phyloP scores from a whole-genome alignment of 345 rosid genomes.

The Bruguiera parviflora region DNA sequence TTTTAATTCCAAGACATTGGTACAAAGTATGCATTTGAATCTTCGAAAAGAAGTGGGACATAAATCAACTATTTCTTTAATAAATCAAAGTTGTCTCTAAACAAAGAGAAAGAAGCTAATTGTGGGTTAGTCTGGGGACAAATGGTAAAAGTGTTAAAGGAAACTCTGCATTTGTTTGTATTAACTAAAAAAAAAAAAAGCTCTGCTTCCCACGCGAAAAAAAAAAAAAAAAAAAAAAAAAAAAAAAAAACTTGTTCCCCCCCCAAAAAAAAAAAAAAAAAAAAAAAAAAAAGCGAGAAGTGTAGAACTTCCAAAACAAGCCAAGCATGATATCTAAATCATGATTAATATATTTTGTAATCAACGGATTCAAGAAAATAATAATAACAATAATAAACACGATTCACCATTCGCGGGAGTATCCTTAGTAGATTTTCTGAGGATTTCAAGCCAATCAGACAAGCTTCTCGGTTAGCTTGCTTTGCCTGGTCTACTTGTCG shows the following conservation, averaged over 20 bases:
- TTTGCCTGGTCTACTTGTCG: no score
- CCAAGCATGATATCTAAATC: background rate
- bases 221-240: no score
- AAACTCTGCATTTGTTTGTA: background rate
- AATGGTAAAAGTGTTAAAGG: background rate
- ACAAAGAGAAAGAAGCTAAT: background rate
- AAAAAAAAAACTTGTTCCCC: no score
- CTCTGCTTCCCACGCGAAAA: conserved; percentile 12
- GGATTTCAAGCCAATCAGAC: no score
- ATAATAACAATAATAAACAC: background rate
- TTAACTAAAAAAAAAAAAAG: background rate
- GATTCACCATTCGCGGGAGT: no score
- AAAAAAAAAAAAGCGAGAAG: background rate
- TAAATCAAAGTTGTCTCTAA: background rate
- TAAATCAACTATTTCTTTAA: background rate
- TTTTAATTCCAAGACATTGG: no score
- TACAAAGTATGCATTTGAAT: background rate
- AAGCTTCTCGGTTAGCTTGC: no score
- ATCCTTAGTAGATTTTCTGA: no score
- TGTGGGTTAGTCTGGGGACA: conserved; percentile 1
- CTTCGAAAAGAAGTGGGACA: background rate
- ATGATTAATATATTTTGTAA: background rate
- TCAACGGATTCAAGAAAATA: background rate
- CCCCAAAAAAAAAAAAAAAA: no score
- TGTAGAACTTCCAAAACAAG: conserved; percentile 1